A percentile compares a stretch with the other conserved stretches of the same genome.
These are phyloP conservation scores for Plasmodium billcollinsi DNA, from an alignment of 169 alveolate species.

Conservation along the genomic window DNA sequence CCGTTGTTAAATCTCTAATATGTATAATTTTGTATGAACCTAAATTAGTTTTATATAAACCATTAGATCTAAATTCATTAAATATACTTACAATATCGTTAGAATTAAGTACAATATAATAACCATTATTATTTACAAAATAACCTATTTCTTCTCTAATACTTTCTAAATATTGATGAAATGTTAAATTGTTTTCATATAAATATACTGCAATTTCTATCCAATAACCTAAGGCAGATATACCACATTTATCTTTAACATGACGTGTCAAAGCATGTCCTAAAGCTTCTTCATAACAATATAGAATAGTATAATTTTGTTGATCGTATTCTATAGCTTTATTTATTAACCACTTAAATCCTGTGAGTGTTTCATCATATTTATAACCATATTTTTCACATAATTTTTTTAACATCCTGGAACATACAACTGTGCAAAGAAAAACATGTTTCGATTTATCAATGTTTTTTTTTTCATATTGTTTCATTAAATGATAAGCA, in stretches of 20 bases:
- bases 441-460: conserved; percentile 76
- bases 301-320: conserved; percentile 76
- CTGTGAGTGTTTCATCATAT: conserved; percentile 86
- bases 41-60: conserved; percentile 58
- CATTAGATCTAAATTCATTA: conserved; percentile 80
- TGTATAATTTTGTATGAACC: conserved; percentile 80
- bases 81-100: conserved; percentile 75
- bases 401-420: conserved; percentile 75
- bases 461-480: conserved; percentile 59
- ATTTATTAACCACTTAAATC: conserved; percentile 87
- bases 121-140: conserved; percentile 83
- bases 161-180: conserved; percentile 69
- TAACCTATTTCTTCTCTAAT: conserved; percentile 81
- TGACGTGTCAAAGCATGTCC: conserved; percentile 82
- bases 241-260: conserved; percentile 88
- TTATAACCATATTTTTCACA: conserved; percentile 76
- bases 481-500: conserved; percentile 73
- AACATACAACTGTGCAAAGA: conserved; percentile 78
- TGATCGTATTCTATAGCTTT: conserved; percentile 79
- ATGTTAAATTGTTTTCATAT: conserved; percentile 81
- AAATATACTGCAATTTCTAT: conserved; percentile 81
- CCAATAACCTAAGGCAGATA: conserved; percentile 87
- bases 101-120: conserved; percentile 81
- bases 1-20: conserved; percentile 83
- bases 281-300: conserved; percentile 87